These are phyloP conservation scores for Jaenimonas drosophilae DNA, from an alignment of 208 protist species.

Conservation along the genomic window DNA sequence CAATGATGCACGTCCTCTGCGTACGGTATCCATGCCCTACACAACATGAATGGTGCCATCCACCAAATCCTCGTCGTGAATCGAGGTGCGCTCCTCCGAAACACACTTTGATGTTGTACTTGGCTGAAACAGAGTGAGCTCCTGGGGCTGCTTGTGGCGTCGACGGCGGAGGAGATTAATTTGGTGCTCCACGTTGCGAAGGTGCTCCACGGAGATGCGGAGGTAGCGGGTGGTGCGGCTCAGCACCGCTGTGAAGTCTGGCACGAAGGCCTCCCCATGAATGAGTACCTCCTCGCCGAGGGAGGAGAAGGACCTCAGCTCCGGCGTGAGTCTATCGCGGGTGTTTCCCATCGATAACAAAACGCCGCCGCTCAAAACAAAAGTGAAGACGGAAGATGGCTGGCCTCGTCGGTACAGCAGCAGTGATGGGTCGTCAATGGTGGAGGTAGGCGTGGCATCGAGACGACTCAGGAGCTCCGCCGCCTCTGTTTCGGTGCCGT, in stretches of 20 bases:
- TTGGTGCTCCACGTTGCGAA: conserved; percentile 10
- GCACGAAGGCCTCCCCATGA: conserved; percentile 18
- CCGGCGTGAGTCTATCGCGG: conserved; percentile 22
- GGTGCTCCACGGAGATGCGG: conserved; percentile 35
- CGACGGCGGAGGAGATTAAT: neutral
- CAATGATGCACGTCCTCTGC: too few species aligned
- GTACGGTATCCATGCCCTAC: too few species aligned
- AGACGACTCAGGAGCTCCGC: neutral
- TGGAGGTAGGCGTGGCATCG: conserved; percentile 1
- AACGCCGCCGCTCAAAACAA: conserved; percentile 58
- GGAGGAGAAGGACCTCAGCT: conserved; percentile 52
- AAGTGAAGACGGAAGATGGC: conserved; percentile 29
- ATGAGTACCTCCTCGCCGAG: conserved; percentile 46
- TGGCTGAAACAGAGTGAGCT: too few species aligned
- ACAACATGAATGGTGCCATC: too few species aligned
- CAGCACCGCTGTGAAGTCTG: conserved; percentile 60
- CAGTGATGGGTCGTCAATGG: too few species aligned
- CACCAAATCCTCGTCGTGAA: too few species aligned
- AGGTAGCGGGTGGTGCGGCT: conserved; percentile 36
- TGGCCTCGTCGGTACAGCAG: conserved; percentile 36
- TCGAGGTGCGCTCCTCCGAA: too few species aligned
- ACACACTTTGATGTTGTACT: too few species aligned
- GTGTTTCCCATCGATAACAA: conserved; percentile 11
- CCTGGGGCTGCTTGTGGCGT: conserved; percentile 3
- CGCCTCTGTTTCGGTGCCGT: conserved; percentile 8